Base-by-base conservation (phyloP, 768 basidiomycete species). In the Lactifluus piperatus region DNA sequence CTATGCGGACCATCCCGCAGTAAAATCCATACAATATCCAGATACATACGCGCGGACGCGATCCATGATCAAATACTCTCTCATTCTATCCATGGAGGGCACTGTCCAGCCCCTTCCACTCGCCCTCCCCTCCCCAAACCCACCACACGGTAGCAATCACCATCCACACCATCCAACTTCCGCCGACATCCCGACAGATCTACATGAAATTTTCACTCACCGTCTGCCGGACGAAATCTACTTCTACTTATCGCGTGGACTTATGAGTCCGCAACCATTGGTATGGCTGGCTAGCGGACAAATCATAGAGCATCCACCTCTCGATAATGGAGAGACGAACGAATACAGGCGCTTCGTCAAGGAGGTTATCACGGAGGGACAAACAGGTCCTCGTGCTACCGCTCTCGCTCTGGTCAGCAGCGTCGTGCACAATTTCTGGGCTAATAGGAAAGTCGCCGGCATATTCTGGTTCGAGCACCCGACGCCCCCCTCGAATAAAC, bases 191-290 rank as follows among this genome's bases (percentile, higher is more conserved):
- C 97, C 97, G 3, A 71, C 74, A 50, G 95, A 98, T 72, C 75
- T 99, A 39, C 90, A 95, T 69, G 93, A 97, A 54, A 89, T 98
- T 61, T 98, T 97, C 75, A 94, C 93, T 10, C 77, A 91, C 71
- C 86, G 93, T 46, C 79, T 99, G 26, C 95, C 95, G 1, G 97
- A 98, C 71, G 94, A 98, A 70, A 80, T 97, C 58, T 98, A 94
- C 75, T 97, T 86, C 72, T 97, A 97, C 71, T 81, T 98, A 64
- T 97, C 93, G 39, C 86, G 93, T 18, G 95, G 97, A 5, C 80
- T 98, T 14, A 70, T 97, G 53, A 84, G 85, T 9, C 91, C 95
- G 0, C 90, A 92, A 66, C 85, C 92, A 10, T 80, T 98, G 24
- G 88, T 94, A n/a, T 97, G 95, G 90, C 82, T 99, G 58, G 93